Conservation (phyloP, 345 rosid species). For the Geranium brycei region DNA sequence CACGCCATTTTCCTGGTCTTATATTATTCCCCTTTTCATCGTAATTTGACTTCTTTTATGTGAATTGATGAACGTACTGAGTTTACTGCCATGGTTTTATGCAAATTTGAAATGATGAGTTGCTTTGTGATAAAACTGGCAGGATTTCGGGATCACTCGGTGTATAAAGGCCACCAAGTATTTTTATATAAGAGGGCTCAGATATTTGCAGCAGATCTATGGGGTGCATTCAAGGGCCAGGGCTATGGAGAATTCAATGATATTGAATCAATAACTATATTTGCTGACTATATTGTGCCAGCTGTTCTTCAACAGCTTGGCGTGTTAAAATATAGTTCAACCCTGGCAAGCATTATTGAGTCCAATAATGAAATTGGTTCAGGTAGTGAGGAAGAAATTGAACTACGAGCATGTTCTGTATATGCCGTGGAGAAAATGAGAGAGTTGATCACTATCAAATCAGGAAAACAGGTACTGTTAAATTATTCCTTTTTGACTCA, state of each 20-base stretch:
- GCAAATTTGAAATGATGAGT: not conserved
- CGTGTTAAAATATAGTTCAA: constrained; percentile 51
- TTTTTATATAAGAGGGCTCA: constrained; percentile 77
- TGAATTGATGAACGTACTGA: too few relatives aligned
- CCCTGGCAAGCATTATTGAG: constrained; percentile 35
- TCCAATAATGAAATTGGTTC: constrained; percentile 38
- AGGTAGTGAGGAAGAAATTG: constrained; percentile 76
- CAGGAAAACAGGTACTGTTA: constrained; percentile 52
- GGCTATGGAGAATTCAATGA: constrained; percentile 61
- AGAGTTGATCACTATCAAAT: constrained; percentile 41
- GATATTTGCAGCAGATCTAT: constrained; percentile 66
- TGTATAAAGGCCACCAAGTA: constrained; percentile 64
- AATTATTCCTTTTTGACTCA: not conserved
- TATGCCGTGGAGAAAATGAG: constrained; percentile 74
- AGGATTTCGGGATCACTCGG: constrained; percentile 72
- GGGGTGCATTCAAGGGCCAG: constrained; percentile 75
- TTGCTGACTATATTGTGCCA: constrained; percentile 73
- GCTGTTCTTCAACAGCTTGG: constrained; percentile 70
- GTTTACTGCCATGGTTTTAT: too few relatives aligned
- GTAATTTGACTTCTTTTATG: too few relatives aligned
- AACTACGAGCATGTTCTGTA: constrained; percentile 67
- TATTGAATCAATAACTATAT: constrained; percentile 54
- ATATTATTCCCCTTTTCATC: not conserved
- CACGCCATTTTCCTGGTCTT: constrained; percentile 62
- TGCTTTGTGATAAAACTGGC: constrained; percentile 1